Evolutionary conservation across 768 basidiomycete genomes (phyloP).

Genomic region (Leccinum barrowsii): DNA sequence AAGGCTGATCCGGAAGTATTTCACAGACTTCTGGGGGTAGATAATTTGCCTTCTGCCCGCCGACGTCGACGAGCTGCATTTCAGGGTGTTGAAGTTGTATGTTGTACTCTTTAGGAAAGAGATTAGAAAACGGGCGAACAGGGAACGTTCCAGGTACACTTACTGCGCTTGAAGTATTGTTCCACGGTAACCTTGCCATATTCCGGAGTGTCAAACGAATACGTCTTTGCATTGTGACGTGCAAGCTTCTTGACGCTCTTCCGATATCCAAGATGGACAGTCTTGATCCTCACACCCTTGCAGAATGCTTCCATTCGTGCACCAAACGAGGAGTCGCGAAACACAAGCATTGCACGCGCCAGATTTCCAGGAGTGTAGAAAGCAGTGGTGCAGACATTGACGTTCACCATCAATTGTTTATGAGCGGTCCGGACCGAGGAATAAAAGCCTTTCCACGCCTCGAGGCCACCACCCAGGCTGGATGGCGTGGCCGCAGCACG

Average conservation of each 20-base stretch:
- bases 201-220: conserved; percentile 41
- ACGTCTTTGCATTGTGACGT: conserved; percentile 36
- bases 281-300: conserved; percentile 60
- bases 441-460: conserved; percentile 55
- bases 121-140: not conserved
- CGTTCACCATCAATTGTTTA: conserved; percentile 52
- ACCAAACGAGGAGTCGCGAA: conserved; percentile 49
- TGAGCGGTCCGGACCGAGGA: conserved; percentile 38
- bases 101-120: conserved; percentile 38
- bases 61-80: conserved; percentile 47
- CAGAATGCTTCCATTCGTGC: conserved; percentile 61
- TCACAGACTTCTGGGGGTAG: conserved; percentile 49
- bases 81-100: conserved; percentile 37
- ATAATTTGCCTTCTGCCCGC: conserved; percentile 39
- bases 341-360: conserved; percentile 40
- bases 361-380: conserved; percentile 44
- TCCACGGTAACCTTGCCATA: conserved; percentile 43
- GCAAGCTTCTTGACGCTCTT: conserved; percentile 64
- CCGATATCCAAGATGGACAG: conserved; percentile 68
- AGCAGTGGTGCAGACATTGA: conserved; percentile 49
- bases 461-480: conserved; percentile 49
- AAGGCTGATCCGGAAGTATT: conserved; percentile 41
- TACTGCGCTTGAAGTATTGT: conserved; percentile 46
- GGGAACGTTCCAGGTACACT: conserved; percentile 12
- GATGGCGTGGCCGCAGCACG: conserved; percentile 28